Evolutionary conservation across 2,329 filamentous ascomycete genomes (phyloP), one percentile per base, ranked within the genome.

Genomic region (Microsporum audouinii): DNA sequence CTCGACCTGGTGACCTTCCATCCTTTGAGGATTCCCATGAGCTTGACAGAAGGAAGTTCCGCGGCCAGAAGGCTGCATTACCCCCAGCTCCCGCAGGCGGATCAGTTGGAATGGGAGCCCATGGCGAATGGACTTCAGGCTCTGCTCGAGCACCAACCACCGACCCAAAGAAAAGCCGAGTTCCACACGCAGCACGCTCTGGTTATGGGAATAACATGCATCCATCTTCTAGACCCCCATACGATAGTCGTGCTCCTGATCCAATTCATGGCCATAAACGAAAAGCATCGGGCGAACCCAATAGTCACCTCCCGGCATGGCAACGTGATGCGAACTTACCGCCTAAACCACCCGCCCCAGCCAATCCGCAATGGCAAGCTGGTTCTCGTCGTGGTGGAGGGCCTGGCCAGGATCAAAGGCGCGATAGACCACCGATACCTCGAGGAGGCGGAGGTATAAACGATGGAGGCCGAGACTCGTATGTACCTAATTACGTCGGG

Each of bases 1-100:
- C 91, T 43, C 83, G 83, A 60, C 90, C 94, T 0, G 86, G 88
- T 65, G 91, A 97, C 58, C 82, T 99, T n/a, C 94, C 94, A 1
- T 82, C 79, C 14, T 97, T 96, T 69, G 89, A 95, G 71, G 92
- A 96, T 69, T 96, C 91, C 51, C 94, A 99, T 74, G 94, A 99
- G 73, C 79, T 97, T n/a, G 94, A 99, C 71, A 84, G 92, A 58
- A 85, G 91, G 71, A 95, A 92, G 74, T 92, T 91, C 67, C 87
- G 95, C 66, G 88, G 91, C n/a, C 87, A 94, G 69, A 89, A 89
- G 70, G 88, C 88, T 27, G 88, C 86, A 27, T 81, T 92, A 8
- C 92, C 92, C 2, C 92, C 94, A 10, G 94, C 92, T 0, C 94
- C 94, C 0, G 91, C 92, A 67, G 92, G 91, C 10, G 92, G 90